Base-by-base conservation (phyloP, 306 rosid genomes). In the Rosa rugosa region DNA sequence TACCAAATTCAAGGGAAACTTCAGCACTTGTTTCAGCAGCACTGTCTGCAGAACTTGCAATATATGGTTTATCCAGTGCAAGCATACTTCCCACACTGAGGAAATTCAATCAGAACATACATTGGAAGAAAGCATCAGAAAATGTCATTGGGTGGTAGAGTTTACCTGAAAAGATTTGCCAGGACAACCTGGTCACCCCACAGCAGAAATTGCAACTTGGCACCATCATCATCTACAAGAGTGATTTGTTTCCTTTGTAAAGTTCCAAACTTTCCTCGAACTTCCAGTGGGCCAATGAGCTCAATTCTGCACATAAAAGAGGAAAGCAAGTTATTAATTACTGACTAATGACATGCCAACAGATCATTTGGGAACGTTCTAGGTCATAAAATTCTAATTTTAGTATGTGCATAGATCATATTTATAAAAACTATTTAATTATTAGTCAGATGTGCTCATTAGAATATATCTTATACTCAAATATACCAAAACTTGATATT, bases 151-250 rank as follows among this genome's bases (percentile, higher is more conserved):
- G 75, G 75, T 65, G 47, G 79, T 64, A 82, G 14, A 72, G 73
- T 27, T 92, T 84, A 92, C 99, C 98, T 88, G 81, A 91, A 83
- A 83, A 92, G 94, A 87, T 92, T 91, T 89, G 91, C 90, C 50
- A 93, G 88, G 80, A 88, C 62, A 88, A 77, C 82, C 89, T 92
- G 98, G 81, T 95, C 98, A 36, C 96, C 96, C 99, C 98, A 93
- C 80, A 94, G 79, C 47, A 89, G 81, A 84, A 95, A 90, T 11
- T 87, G 87, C 64, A 92, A 73, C 74, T 70, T 85, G 71, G 78
- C 83, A 46, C 86, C 93, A 50, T 95, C 94, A 31, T 84, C 82
- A 54, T 93, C 98, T 76, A 89, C 94, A 82, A 95, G 96, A 76
- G 89, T 86, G 72, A 95, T 80, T 85, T 85, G 93, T 77, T 89